Evolutionary conservation across 495 filamentous ascomycete genomes (phyloP), one percentile per base, ranked within the genome.

Genomic region (Friedmanniomyces simplex): DNA sequence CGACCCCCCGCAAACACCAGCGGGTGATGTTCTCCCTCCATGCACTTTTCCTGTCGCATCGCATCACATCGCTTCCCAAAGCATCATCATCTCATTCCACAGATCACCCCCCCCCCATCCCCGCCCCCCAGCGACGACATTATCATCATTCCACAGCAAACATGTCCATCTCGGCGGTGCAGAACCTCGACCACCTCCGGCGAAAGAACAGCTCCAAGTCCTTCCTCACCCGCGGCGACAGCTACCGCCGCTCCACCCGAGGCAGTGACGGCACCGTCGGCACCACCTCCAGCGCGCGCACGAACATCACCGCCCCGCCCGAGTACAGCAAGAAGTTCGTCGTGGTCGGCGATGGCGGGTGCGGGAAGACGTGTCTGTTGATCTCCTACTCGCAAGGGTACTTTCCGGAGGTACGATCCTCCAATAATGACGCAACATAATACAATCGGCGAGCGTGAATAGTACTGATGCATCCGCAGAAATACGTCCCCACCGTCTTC

Each of bases 401-500:
- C 71, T 98, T 98, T 69, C 93, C 93, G 71, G 94, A 98, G 86
- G 93, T 96, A 76, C 37, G n/a, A n/a, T n/a, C n/a, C 76, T 47
- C 36, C 43, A 26, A 42, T 30, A 28, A 41, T 8, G 16, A 36
- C 32, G 47, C 5, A 18, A 36, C 32, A 52, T 16, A 18, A 12
- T 0, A n/a, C 20, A 24, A 20, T 32, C 2, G 22, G 14, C 36
- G 32, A 6, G 54, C 10, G 47, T 18, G 20, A 13, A 16, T 12
- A 22, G n/a, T 37, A 52, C 59, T 65, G 52, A 66, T 24, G 18
- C 13, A 16, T n/a, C 22, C 28, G 14, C 60, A 98, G 93, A 98
- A 96, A 96, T 98, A 98, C 68, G 91, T 98, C 50, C 93, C 93
- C 1, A 98, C 93, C 0, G 93, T 98, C 58, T 98, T 98, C 69